Evolutionary conservation across 176 grass and related monocot genomes (phyloP).

Genomic region (Saccharum spontaneum): DNA sequence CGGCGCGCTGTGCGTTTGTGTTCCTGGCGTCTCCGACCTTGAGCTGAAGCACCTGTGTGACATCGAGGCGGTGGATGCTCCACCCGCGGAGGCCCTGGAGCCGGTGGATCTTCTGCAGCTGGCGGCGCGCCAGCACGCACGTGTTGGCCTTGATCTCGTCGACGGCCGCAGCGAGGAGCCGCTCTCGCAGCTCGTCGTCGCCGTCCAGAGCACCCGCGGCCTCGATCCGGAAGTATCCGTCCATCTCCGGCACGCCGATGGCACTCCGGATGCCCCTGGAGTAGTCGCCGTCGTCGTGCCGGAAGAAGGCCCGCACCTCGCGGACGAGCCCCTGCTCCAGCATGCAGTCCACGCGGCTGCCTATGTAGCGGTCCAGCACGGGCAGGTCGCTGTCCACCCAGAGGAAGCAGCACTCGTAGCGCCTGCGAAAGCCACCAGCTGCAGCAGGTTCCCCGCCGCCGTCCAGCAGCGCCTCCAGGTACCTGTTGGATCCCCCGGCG

Average conservation of each 20-base stretch:
- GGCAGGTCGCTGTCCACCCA: constrained; percentile 79
- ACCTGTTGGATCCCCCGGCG: constrained; percentile 87
- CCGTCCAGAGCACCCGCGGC: constrained; percentile 18
- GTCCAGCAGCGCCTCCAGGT: constrained; percentile 74
- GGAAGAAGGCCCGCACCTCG: constrained; percentile 67
- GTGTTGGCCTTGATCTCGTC: constrained; percentile 86
- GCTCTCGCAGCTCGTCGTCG: constrained; percentile 32
- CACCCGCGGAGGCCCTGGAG: neutral
- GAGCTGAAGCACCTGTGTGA: neutral
- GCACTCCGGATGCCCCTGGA: constrained; percentile 64
- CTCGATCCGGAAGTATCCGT: constrained; percentile 50
- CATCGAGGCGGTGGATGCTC: neutral
- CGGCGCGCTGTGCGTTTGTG: neutral
- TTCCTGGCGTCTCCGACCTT: neutral
- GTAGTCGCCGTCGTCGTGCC: constrained; percentile 53
- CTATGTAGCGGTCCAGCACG: constrained; percentile 61
- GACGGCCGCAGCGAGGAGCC: constrained; percentile 53
- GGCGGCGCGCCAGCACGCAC: constrained; percentile 57
- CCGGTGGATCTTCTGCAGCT: constrained; percentile 71
- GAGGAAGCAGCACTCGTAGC: constrained; percentile 74
- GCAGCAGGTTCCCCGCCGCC: constrained; percentile 16
- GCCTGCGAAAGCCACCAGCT: constrained; percentile 42
- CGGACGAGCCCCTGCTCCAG: constrained; percentile 52
- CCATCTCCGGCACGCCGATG: constrained; percentile 88
- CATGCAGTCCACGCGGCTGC: constrained; percentile 72